A percentile compares a stretch with the other conserved stretches of the same genome.
Evolutionary conservation across 495 filamentous ascomycete genomes (phyloP).

Genomic region (Usnea hakonensis): DNA sequence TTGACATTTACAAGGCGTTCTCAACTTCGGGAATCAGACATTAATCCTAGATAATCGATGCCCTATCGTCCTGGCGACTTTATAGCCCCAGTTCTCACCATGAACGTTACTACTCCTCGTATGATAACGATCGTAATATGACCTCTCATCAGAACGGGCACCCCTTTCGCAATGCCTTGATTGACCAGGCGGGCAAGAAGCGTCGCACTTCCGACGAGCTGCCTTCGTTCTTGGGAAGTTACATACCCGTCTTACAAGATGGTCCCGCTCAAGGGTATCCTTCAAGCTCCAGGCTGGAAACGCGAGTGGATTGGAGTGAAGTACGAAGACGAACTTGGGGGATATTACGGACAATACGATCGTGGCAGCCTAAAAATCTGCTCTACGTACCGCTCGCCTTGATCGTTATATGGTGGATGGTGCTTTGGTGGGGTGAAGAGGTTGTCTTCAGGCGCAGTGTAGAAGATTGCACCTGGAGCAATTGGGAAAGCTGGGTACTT

Average conservation of each 20-base stretch:
- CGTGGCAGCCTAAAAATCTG: constrained; percentile 12
- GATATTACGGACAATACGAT: not conserved
- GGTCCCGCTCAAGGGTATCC: constrained; percentile 1
- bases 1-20: too few species aligned
- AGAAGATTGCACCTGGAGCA: constrained; percentile 67
- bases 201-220: constrained; percentile 19
- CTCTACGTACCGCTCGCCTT: constrained; percentile 53
- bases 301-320: not conserved
- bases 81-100: not conserved
- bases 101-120: not conserved
- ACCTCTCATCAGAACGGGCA: constrained; percentile 10
- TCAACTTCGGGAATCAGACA: too few species aligned
- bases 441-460: constrained; percentile 62
- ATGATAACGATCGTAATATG: constrained; percentile 5
- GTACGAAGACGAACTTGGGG: not conserved
- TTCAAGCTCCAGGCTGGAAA: not conserved
- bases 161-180: constrained; percentile 15
- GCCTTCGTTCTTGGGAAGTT: constrained; percentile 10
- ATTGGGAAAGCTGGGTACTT: constrained; percentile 90
- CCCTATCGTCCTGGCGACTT: not conserved
- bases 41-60: not conserved
- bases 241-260: constrained; percentile 16
- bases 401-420: constrained; percentile 64
- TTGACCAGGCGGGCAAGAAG: constrained; percentile 14
- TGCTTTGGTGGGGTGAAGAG: constrained; percentile 83